Conservation (phyloP, 768 basidiomycete genomes). For the Boletellus ananas region DNA sequence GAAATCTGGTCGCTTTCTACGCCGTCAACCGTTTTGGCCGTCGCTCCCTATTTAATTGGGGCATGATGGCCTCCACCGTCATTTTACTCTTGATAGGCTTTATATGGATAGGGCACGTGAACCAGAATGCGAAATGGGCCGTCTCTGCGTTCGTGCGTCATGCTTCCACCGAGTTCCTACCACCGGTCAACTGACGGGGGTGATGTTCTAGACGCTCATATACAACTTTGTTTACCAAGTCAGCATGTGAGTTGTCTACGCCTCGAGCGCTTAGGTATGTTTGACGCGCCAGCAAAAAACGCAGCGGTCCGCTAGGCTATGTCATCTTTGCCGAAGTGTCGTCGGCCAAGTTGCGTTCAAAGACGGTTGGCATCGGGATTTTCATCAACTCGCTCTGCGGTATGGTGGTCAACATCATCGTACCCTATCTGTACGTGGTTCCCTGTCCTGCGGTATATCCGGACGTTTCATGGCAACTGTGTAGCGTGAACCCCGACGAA, state of each 20-base stretch:
- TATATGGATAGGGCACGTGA: conserved; percentile 18
- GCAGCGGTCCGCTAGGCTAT: conserved; percentile 26
- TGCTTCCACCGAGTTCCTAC: too few species aligned
- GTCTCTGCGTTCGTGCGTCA: conserved; percentile 21
- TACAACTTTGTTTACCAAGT: conserved; percentile 30
- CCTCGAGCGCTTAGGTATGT: background rate
- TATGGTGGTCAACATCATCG: conserved; percentile 24
- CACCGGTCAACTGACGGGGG: background rate
- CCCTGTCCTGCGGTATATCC: too few species aligned
- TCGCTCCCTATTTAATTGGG: conserved; percentile 28
- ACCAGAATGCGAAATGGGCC: conserved; percentile 19
- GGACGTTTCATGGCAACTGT: background rate
- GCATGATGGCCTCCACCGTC: conserved; percentile 20
- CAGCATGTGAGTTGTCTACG: conserved; percentile 16
- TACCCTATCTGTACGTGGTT: conserved; percentile 25
- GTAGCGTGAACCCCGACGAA: conserved; percentile 27
- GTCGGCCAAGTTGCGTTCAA: conserved; percentile 29
- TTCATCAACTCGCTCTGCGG: conserved; percentile 23
- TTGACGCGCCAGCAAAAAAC: background rate
- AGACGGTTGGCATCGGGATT: conserved; percentile 27
- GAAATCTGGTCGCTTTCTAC: conserved; percentile 26
- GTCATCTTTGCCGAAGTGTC: conserved; percentile 29
- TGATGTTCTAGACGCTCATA: conserved; percentile 21
- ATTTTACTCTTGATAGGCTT: conserved; percentile 27
- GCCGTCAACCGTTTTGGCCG: conserved; percentile 23